Evolutionary conservation across 1,284 basidiomycete species (phyloP), one percentile per base, ranked within the genome.

Genomic region (Microstroma glucosiphilum): DNA sequence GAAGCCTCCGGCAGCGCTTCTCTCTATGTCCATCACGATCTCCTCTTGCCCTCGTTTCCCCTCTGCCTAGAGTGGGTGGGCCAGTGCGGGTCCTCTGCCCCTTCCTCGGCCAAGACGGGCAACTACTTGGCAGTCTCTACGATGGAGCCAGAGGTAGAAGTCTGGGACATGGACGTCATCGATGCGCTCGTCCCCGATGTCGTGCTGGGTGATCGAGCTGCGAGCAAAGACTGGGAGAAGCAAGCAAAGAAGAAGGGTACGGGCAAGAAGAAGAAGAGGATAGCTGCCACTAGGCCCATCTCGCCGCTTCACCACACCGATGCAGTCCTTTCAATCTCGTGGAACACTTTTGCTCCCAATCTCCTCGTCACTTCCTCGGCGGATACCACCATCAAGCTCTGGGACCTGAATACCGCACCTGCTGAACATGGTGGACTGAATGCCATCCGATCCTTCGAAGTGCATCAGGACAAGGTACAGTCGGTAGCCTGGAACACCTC

Each of bases 1-100:
- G 51, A 25, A 15, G 43, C 17, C 21, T 65, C 72, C 1, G 37
- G 61, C 40, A 73, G 73, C 55, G 48, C 80, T 78, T 92, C 92
- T 76, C 85, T 98, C 40, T 98, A 94, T 79, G 90, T 91, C 30
- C 96, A 98, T 79, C 96, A 99, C 82, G 96, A 99, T 80, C 85
- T 97, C 75, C 91, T 99, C 87, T 86, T 99, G 17, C 94, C 94
- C 62, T 90, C 91, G 64, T 96, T 97, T 82, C 96, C 96, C 2
- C 88, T 99, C 63, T 97, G 94, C 75, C 88, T 99, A 63, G 96
- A 98, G 84, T 99, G 96, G 96, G 88, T 98, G 68, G 91, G 98
- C 80, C 97, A 92, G 79, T 37, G 30, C 9, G 30, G 30, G 9
- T 9, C 30, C 30, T 85, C 88, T 12, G 90, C 91, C 21, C 82